These are phyloP conservation scores for Taxillus chinensis DNA, from an alignment of 164 flowering plant species.

Conservation along the genomic window DNA sequence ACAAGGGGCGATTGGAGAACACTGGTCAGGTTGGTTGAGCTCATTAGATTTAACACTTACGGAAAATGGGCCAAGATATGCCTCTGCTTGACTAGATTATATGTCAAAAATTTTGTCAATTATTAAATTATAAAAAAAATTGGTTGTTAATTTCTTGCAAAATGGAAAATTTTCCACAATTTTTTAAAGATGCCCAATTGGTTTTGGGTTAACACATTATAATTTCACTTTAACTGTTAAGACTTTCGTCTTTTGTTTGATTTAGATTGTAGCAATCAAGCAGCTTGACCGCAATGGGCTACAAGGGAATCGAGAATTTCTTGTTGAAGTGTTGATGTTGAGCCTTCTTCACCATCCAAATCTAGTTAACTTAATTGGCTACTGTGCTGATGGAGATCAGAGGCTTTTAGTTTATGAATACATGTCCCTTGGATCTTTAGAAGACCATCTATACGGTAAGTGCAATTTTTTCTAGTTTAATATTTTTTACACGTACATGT, in stretches of 20 bases:
- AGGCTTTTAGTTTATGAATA: constrained; percentile 54
- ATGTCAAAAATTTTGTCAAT: too few relatives aligned
- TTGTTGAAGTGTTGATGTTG: constrained; percentile 49
- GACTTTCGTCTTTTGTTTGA: constrained; percentile 5
- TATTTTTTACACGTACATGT: not conserved
- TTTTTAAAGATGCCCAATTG: too few relatives aligned
- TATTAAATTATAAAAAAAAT: too few relatives aligned
- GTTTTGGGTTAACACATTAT: too few relatives aligned
- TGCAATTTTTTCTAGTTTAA: not conserved
- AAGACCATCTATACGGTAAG: constrained; percentile 55
- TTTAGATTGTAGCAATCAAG: constrained; percentile 50
- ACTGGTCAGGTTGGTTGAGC: constrained; percentile 27
- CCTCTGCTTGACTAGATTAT: too few relatives aligned
- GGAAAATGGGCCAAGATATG: not conserved
- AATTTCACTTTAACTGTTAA: too few relatives aligned
- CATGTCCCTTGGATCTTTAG: constrained; percentile 49
- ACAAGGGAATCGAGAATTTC: constrained; percentile 58
- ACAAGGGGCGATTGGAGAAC: constrained; percentile 42
- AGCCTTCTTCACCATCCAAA: constrained; percentile 51
- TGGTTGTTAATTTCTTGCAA: too few relatives aligned
- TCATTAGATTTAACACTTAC: not conserved
- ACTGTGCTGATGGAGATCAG: constrained; percentile 66
- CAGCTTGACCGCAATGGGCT: constrained; percentile 57
- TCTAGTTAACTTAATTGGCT: constrained; percentile 49
- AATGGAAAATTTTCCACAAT: too few relatives aligned